Evolutionary conservation across 257 asterid species (phyloP), one percentile per base, ranked within the genome.

Genomic region (Osmanthus fragrans): DNA sequence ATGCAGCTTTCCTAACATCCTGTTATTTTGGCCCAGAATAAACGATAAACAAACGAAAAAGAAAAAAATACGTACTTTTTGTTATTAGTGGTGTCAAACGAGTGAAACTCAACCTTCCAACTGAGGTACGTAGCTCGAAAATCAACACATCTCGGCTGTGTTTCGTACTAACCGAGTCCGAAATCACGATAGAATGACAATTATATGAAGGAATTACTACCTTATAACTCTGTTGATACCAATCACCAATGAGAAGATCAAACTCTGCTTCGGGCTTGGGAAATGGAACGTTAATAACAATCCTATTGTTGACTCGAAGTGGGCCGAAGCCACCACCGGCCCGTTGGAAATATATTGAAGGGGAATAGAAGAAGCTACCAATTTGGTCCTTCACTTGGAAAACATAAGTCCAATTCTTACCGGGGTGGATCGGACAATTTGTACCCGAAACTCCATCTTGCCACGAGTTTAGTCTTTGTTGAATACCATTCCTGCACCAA

Each of bases 241-340:
- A 92, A 76, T 90, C 97, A 10, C 97, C 96, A n/a, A 92, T 80
- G 29, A 92, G 91, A 23, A 89, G 84, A 74, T 89, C 82, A 32
- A 80, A 87, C 49, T 89, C 91, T 21, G 80, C 84, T 10, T 87
- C 83, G 67, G 91, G 93, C 63, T 78, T 27, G 7, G 86, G 73
- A 5, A 85, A 89, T 0, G 93, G 91, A 15, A 83, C 79, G 0
- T 79, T 63, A 23, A 85, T 66, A 23, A 29, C 45, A 1, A 72
- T 54, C 12, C 85, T 76, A 37, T 85, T 89, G 70, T 89, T 85
- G 67, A 85, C 72, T 23, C 84, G 84, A 33, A 89, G 84, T 27
- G 91, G 88, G 77, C 93, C 93, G 39, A 87, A 87, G 4, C 83
- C 93, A 23, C 93, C 93, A 1, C 82, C 91, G 29, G 91, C 93